Base-by-base conservation (phyloP, 2,329 filamentous ascomycete species). In the Colletotrichum orchidophilum region DNA sequence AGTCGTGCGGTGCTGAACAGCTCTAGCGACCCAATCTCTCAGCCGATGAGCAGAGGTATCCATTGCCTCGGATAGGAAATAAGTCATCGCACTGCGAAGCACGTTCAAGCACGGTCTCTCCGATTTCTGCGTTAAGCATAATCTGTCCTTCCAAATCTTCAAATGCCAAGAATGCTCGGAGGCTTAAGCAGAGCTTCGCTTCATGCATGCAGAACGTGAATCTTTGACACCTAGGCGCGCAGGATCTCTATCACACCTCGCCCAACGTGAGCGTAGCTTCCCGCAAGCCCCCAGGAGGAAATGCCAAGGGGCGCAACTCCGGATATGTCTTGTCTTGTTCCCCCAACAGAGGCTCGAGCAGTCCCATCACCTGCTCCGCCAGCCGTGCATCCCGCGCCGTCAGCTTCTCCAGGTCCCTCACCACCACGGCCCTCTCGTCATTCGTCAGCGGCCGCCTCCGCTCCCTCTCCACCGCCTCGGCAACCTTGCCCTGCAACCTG, bases 401-500 rank as follows among this genome's bases (percentile, higher is more conserved):
- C n/a, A 81, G 70, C 54, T 68, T 76, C 35, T 74, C 59, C 24
- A 81, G 39, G 53, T 78, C 78, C 9, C 68, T 63, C 66, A 72
- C n/a, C 0, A 78, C 79, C 11, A 52, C 64, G 24, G 50, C 61
- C 65, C 55, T 75, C 74, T 82, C 80, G 2, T 62, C 63, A 1
- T 46, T 49, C 2, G 77, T 80, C 70, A 81, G 46, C 0, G 75
- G 76, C 35, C 80, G 72, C 52, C 70, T 49, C 29, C 80, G 75
- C 71, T 81, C 80, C 33, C 24, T 70, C 3, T 59, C 50, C 27
- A 81, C 64, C 0, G 75, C 78, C 13, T 74, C 74, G 1, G 73
- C 74, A 2, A 76, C 74, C n/a, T 63, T 64, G 15, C 66, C 73
- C 27, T 29, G 57, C 8, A 73, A 39, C 35, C 35, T 63, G 3